Evolutionary conservation across 768 basidiomycete species (phyloP).

Genomic region (Mycena sanguinolenta): DNA sequence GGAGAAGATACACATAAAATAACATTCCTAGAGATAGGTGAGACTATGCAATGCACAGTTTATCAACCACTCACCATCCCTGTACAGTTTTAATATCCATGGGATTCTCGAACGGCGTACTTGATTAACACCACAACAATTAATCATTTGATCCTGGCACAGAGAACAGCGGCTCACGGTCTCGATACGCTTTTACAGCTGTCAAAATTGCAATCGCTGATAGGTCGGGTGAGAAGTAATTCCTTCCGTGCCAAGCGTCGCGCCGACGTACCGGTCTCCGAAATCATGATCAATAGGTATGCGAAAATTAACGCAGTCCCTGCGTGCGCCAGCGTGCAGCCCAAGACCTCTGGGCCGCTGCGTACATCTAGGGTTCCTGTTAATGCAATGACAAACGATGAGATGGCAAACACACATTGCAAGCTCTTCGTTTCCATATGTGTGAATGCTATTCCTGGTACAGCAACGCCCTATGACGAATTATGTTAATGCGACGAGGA

Average conservation of each 20-base stretch:
- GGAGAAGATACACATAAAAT: slow-evolving; percentile 56
- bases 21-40: slow-evolving; percentile 46
- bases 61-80: slow-evolving; percentile 49
- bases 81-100: slow-evolving; percentile 55
- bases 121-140: slow-evolving; percentile 31
- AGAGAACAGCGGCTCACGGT: slow-evolving; percentile 46
- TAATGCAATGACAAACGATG: neutral
- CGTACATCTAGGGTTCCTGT: neutral
- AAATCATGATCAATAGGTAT: slow-evolving; percentile 53
- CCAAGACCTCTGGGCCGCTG: slow-evolving; percentile 34
- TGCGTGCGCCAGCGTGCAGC: slow-evolving; percentile 50
- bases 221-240: neutral
- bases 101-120: slow-evolving; percentile 51
- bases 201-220: slow-evolving; percentile 56
- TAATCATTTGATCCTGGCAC: slow-evolving; percentile 5
- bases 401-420: slow-evolving; percentile 43
- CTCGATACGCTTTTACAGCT: slow-evolving; percentile 51
- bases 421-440: slow-evolving; percentile 51
- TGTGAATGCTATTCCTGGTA: slow-evolving; percentile 48
- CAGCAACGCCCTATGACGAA: slow-evolving; percentile 44
- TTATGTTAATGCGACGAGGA: neutral
- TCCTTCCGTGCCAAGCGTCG: neutral
- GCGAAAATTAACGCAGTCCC: slow-evolving; percentile 53
- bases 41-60: neutral
- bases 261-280: slow-evolving; percentile 53